Conservation (phyloP, 2,329 filamentous ascomycete species). For the Didymosphaeria variabile region DNA sequence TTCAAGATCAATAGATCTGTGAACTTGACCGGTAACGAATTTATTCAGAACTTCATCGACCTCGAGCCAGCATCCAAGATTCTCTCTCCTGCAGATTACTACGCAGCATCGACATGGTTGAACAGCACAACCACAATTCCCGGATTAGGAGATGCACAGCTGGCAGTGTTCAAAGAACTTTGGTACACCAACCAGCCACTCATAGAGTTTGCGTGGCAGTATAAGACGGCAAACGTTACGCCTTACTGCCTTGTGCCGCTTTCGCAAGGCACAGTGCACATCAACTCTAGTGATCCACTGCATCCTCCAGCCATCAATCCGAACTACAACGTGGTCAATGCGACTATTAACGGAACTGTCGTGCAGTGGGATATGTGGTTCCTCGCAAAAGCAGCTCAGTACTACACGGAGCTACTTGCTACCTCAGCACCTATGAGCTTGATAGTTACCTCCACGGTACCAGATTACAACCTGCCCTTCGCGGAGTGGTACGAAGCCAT, state of each 20-base stretch:
- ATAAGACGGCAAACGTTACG: not conserved
- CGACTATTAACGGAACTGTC: not conserved
- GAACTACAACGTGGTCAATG: constrained; percentile 1
- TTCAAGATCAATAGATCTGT: not conserved
- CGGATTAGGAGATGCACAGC: not conserved
- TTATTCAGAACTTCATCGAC: not conserved
- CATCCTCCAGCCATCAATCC: not conserved
- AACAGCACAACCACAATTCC: not conserved
- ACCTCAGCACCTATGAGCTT: not conserved
- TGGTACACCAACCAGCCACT: constrained; percentile 1
- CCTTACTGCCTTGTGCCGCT: not conserved
- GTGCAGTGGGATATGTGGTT: constrained; percentile 2
- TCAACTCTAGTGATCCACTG: not conserved
- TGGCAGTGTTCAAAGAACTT: not conserved
- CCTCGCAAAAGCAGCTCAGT: constrained; percentile 2
- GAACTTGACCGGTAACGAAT: not conserved
- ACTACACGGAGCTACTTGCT: not conserved
- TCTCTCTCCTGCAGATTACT: not conserved
- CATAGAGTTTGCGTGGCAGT: constrained; percentile 1
- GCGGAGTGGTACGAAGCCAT: not conserved
- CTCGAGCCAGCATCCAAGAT: not conserved
- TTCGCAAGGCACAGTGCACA: constrained; percentile 3
- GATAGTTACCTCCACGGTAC: not conserved
- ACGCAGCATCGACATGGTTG: not conserved
- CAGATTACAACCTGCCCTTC: not conserved